Percentiles rank a stretch among this genome's conserved stretches.
These are phyloP conservation scores for Termitomyces sp. DNA, from an alignment of 768 basidiomycete genomes.

Conservation along the genomic window DNA sequence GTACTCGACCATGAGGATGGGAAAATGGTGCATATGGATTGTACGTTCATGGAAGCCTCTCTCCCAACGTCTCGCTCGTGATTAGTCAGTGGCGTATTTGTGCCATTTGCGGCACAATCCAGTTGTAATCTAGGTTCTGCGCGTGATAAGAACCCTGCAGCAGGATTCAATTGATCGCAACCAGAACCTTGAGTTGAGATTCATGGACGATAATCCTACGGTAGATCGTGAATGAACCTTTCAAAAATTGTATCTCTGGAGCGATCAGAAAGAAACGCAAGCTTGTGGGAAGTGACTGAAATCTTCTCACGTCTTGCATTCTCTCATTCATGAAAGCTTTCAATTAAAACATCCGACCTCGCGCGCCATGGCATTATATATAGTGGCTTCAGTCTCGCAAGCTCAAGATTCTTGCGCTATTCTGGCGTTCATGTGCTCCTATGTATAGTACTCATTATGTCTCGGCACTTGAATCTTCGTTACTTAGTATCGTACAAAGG, in stretches of 20 bases:
- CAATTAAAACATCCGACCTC: not conserved
- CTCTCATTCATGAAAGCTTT: not conserved
- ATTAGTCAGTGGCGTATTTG: conserved; percentile 5
- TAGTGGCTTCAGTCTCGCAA: not conserved
- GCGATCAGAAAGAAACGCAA: not conserved
- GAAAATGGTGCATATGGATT: not conserved
- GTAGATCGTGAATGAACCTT: not conserved
- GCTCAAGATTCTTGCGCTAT: not conserved
- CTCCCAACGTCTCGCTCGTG: not conserved
- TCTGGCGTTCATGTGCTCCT: not conserved
- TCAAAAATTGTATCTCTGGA: not conserved
- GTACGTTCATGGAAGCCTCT: not conserved
- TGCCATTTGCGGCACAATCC: not conserved
- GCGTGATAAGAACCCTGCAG: conserved; percentile 1
- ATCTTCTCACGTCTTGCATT: not conserved
- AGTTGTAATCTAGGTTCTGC: not conserved
- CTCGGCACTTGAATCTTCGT: not conserved
- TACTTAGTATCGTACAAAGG: not conserved
- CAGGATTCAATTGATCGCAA: not conserved
- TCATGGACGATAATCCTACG: not conserved
- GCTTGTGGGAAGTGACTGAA: not conserved
- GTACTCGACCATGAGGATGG: not conserved
- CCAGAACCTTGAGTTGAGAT: not conserved
- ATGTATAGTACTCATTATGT: not conserved
- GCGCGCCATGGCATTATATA: not conserved